Percentiles rank a stretch among this genome's conserved stretches.
Conservation (phyloP, 306 rosid genomes). For the Delonix regia region DNA sequence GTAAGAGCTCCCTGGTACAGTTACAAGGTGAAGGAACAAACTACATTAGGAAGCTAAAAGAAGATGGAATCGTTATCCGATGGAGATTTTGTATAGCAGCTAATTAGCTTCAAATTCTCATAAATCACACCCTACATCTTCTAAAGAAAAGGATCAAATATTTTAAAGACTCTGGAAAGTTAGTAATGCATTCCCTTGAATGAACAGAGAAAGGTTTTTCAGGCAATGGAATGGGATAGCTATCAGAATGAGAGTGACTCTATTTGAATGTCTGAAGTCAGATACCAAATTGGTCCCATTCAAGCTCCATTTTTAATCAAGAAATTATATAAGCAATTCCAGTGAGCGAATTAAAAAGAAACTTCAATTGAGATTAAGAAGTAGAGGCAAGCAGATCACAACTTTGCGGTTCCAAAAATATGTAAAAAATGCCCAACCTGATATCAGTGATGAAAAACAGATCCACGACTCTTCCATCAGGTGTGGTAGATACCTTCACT, state of each 20-base stretch:
- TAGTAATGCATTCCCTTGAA: neutral
- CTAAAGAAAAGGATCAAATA: neutral
- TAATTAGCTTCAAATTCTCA: constrained; percentile 3
- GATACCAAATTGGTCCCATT: constrained; percentile 4
- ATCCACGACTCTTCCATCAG: constrained; percentile 91
- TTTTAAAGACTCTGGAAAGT: neutral
- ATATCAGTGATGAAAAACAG: constrained; percentile 88
- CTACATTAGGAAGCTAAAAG: constrained; percentile 28
- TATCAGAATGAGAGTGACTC: neutral
- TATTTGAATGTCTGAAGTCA: constrained; percentile 4
- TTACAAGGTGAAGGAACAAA: constrained; percentile 8
- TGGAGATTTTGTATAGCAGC: neutral
- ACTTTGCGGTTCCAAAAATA: neutral
- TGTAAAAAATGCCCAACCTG: constrained; percentile 56
- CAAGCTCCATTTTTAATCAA: neutral
- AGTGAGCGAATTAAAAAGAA: constrained; percentile 1
- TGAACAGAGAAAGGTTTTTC: too few relatives aligned
- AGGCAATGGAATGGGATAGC: neutral
- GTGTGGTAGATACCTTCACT: constrained; percentile 97
- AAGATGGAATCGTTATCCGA: constrained; percentile 2
- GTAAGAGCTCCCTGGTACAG: constrained; percentile 78
- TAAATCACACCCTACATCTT: neutral
- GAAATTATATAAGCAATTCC: neutral
- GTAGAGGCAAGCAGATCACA: constrained; percentile 3
- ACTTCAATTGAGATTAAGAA: constrained; percentile 5